Percentiles rank a stretch among this genome's conserved stretches.
These are phyloP conservation scores for Trichoderma citrinoviride DNA, from an alignment of 2,329 filamentous ascomycete species.

Conservation along the genomic window DNA sequence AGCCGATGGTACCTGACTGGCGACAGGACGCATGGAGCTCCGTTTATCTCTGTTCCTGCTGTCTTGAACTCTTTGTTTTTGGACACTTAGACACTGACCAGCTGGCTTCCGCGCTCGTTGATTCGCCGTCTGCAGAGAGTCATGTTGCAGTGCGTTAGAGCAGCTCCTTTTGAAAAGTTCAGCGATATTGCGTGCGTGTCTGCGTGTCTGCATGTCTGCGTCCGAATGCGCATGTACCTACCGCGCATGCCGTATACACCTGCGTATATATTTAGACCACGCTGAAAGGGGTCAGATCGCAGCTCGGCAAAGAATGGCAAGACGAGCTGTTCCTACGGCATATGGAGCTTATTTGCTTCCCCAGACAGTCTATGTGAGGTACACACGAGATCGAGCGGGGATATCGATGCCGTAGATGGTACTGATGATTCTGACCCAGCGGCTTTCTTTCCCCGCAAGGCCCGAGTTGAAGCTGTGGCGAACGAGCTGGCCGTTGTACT, in stretches of 20 bases:
- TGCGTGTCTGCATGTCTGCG: conserved; percentile 14
- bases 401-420: not conserved
- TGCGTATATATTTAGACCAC: conserved; percentile 1
- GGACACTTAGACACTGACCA: not conserved
- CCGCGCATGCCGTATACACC: not conserved
- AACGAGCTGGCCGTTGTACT: not conserved
- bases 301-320: not conserved
- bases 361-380: not conserved
- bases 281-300: not conserved
- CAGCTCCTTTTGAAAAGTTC: not conserved
- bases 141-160: not conserved
- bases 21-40: not conserved
- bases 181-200: conserved; percentile 3
- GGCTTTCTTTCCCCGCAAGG: not conserved
- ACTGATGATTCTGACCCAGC: not conserved
- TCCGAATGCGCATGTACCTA: conserved; percentile 1
- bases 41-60: not conserved
- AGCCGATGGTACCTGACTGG: conserved; percentile 11
- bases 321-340: not conserved
- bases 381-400: not conserved
- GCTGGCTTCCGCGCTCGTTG: not conserved
- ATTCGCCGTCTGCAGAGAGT: not conserved
- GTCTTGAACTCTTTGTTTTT: not conserved
- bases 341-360: not conserved
- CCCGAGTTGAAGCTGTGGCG: not conserved